Evolutionary conservation across 306 rosid species (phyloP), one percentile per base, ranked within the genome.

Genomic region (Lathyrus tuberosus): DNA sequence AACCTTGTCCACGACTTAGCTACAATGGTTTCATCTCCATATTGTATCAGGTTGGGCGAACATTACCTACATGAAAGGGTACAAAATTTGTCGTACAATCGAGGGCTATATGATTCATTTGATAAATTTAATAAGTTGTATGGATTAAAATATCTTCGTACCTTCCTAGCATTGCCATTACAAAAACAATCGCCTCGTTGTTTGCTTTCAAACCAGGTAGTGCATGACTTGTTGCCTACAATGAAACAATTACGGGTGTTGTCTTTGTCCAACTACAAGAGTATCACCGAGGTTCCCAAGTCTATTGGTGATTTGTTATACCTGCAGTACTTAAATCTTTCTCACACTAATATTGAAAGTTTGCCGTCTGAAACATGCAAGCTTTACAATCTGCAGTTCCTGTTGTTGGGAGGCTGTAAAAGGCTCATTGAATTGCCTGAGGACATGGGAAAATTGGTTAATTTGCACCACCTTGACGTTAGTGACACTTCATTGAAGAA

Each of bases 351-450:
- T 4, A 62, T 62, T 18, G 48, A 62, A 38, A 62, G 11, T 17
- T 5, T 62, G 17, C 67, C 67, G 10, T 38, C 31, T 62, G 31
- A 37, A 62, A 38, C 26, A 37, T 62, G 67, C 33, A 38, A 37
- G 0, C 67, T 62, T 5, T 38, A 62, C 35, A 80, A 73, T 49
- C 47, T 83, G n/a, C 80, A 77, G 16, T 73, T 79, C 1, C 24
- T 80, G 12, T 31, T 69, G 13, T 22, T 82, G 40, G 18, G 26
- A 2, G 1, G 2, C 3, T 83, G 84, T 53, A 2, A 1, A 7
- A 7, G 4, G 14, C 71, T 65, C 22, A 10, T 0, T 44, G 53
- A 20, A 26, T 74, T 56, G 33, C 67, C 67, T 0, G 49, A 38
- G 10, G 49, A 62, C 67, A 62, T 62, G 10, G 67, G 67, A 11